These are phyloP conservation scores for Myxozyma vanderwaltii DNA, from an alignment of 805 yeast genomes.

Conservation along the genomic window DNA sequence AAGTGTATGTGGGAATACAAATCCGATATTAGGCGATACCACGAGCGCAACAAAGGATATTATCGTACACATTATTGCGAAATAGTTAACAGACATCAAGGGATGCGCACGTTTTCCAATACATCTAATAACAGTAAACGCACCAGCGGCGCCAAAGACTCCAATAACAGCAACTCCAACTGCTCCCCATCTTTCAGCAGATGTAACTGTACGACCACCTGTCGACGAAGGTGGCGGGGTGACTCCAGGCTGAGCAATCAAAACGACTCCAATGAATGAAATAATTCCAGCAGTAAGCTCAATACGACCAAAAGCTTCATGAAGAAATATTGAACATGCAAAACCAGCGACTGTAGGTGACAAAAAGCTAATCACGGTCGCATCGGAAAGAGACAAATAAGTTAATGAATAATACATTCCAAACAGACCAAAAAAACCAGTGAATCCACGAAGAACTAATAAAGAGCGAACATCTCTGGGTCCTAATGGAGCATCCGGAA, in stretches of 20 bases:
- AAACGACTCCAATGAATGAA: slow-evolving; percentile 72
- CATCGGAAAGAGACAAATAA: slow-evolving; percentile 76
- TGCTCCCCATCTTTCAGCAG: slow-evolving; percentile 60
- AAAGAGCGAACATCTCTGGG: slow-evolving; percentile 58
- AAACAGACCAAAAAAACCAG: slow-evolving; percentile 81
- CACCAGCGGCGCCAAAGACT: slow-evolving; percentile 67
- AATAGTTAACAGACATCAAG: slow-evolving; percentile 73
- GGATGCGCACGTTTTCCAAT: slow-evolving; percentile 83
- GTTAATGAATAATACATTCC: slow-evolving; percentile 74
- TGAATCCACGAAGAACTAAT: slow-evolving; percentile 62
- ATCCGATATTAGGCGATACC: slow-evolving; percentile 58
- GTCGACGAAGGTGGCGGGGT: slow-evolving; percentile 31
- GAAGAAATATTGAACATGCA: slow-evolving; percentile 65
- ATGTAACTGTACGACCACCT: slow-evolving; percentile 49
- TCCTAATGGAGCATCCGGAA: slow-evolving; percentile 70
- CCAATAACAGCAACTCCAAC: slow-evolving; percentile 65
- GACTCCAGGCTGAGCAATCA: slow-evolving; percentile 72
- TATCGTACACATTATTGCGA: slow-evolving; percentile 61
- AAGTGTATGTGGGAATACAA: slow-evolving; percentile 60
- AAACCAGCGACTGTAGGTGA: slow-evolving; percentile 76
- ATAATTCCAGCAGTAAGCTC: slow-evolving; percentile 71
- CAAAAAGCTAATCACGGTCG: slow-evolving; percentile 76
- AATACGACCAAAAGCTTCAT: slow-evolving; percentile 63
- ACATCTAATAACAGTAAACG: slow-evolving; percentile 68
- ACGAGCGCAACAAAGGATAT: slow-evolving; percentile 57